phyloP scores from a whole-genome alignment of 2,329 filamentous ascomycete species.

The Pseudocercospora fuligena region DNA sequence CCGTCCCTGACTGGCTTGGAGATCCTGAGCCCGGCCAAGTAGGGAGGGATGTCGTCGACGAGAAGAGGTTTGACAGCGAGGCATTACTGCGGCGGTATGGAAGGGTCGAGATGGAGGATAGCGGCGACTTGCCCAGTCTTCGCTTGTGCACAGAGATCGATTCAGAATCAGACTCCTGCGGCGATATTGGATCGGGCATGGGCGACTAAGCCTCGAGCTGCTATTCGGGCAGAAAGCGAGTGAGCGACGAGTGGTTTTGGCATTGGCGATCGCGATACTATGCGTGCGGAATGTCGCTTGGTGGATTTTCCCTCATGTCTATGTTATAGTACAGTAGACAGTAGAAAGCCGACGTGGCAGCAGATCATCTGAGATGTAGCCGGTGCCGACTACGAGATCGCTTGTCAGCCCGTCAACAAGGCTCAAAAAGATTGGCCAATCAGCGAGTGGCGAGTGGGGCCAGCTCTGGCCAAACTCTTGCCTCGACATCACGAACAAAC shows the following conservation, averaged over 20 bases:
- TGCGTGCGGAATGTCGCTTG: not conserved
- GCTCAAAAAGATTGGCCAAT: not conserved
- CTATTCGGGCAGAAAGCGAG: conserved; percentile 21
- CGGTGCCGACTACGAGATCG: not conserved
- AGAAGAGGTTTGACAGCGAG: conserved; percentile 58
- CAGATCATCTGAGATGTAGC: not conserved
- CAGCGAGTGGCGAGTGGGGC: not conserved
- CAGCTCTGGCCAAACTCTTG: not conserved
- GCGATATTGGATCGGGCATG: conserved; percentile 48
- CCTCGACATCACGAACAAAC: not conserved
- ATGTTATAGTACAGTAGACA: not conserved
- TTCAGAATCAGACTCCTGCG: conserved; percentile 71
- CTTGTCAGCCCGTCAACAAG: not conserved
- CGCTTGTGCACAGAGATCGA: conserved; percentile 66
- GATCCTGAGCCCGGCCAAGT: conserved; percentile 38
- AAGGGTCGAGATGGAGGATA: conserved; percentile 61
- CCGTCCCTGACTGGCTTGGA: conserved; percentile 48
- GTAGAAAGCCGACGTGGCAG: not conserved
- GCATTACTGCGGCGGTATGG: conserved; percentile 60
- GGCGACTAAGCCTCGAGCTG: conserved; percentile 17
- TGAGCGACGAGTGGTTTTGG: conserved; percentile 9
- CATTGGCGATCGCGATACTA: conserved; percentile 17
- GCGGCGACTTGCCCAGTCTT: conserved; percentile 58
- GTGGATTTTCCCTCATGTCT: not conserved
- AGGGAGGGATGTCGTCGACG: conserved; percentile 54